These are phyloP conservation scores for Amyloporia xantha DNA, from an alignment of 768 basidiomycete genomes.

Conservation along the genomic window DNA sequence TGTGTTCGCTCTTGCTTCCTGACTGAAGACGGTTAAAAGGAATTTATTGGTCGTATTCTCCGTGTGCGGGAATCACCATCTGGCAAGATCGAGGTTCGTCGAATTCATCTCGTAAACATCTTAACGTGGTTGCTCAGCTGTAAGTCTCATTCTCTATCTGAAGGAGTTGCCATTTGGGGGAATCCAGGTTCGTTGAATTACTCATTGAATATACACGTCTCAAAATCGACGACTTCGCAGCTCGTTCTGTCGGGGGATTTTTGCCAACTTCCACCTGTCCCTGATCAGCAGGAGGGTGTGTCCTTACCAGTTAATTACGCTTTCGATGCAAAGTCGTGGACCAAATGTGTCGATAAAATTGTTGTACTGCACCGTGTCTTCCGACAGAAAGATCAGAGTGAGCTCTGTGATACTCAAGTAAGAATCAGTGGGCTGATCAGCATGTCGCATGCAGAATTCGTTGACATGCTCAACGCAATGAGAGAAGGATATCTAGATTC, in stretches of 20 bases:
- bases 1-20: slow-evolving; percentile 11
- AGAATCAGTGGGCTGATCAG: no score
- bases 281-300: slow-evolving; percentile 37
- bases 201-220: not conserved
- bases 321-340: slow-evolving; percentile 79
- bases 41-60: slow-evolving; percentile 51
- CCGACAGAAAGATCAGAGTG: slow-evolving; percentile 79
- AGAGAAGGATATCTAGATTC: slow-evolving; percentile 60
- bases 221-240: not conserved
- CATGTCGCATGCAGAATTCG: slow-evolving; percentile 47
- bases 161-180: slow-evolving; percentile 88
- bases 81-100: slow-evolving; percentile 74
- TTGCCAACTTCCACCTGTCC: slow-evolving; percentile 84
- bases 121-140: no score
- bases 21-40: slow-evolving; percentile 28
- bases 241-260: slow-evolving; percentile 56
- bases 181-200: slow-evolving; percentile 54
- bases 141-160: no score
- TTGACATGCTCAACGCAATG: slow-evolving; percentile 85
- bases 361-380: slow-evolving; percentile 68
- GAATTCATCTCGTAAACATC: no score
- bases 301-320: slow-evolving; percentile 54
- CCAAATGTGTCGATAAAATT: slow-evolving; percentile 47
- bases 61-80: slow-evolving; percentile 56
- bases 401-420: no score